Evolutionary conservation across 768 basidiomycete species (phyloP).

Genomic region (Suillus brevipes): DNA sequence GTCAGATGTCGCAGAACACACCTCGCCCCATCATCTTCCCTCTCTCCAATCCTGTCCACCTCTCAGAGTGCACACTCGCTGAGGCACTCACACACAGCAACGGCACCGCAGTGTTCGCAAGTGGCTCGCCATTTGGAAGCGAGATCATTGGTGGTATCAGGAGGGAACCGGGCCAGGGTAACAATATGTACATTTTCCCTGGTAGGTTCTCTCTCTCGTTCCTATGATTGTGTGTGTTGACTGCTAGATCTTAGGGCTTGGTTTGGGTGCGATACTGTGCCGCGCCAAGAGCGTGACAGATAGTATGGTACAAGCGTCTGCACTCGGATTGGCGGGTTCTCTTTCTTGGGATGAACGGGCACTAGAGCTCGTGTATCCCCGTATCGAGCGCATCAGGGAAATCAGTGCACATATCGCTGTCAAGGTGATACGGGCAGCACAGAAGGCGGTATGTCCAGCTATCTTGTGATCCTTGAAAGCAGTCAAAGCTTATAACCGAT

Average conservation of each 20-base stretch:
- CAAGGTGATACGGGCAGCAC: constrained; percentile 77
- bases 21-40: constrained; percentile 89
- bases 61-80: constrained; percentile 78
- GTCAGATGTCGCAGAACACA: constrained; percentile 78
- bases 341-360: constrained; percentile 69
- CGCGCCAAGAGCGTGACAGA: constrained; percentile 73
- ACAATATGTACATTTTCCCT: constrained; percentile 91
- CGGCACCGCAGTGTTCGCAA: constrained; percentile 82
- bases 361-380: constrained; percentile 76
- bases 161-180: constrained; percentile 85
- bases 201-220: constrained; percentile 34
- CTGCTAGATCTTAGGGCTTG: constrained; percentile 50
- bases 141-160: constrained; percentile 53
- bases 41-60: constrained; percentile 83
- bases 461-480: constrained; percentile 16
- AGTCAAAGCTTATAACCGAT: constrained; percentile 5
- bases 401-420: constrained; percentile 74
- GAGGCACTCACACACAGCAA: constrained; percentile 72
- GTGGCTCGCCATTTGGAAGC: constrained; percentile 81
- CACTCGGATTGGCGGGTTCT: constrained; percentile 75
- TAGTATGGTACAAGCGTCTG: constrained; percentile 86
- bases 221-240: constrained; percentile 3
- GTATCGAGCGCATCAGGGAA: constrained; percentile 80
- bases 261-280: constrained; percentile 75
- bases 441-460: constrained; percentile 57